Base-by-base conservation (phyloP, 306 rosid species). In the Acacia confusa region DNA sequence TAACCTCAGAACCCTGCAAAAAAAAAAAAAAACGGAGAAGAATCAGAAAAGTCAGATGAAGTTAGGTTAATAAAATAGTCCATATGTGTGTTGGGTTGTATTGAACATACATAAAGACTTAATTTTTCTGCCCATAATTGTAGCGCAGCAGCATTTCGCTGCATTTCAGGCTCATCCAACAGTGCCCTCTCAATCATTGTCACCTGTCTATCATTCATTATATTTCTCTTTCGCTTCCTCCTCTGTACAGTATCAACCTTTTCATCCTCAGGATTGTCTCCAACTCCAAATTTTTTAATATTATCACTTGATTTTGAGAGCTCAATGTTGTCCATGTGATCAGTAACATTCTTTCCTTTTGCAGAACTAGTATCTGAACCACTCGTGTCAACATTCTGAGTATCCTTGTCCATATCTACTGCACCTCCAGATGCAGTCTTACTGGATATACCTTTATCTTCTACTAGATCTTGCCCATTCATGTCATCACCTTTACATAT, bases 81-180 rank as follows among this genome's bases (percentile, higher is more conserved):
- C 57, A 45, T 22, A 48, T 48, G 22, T 82, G 36, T 32, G 79
- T 48, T 19, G 58, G 67, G 79, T 61, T 45, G 72, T 66, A 63
- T 72, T 55, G 72, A 32, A 86, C 98, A 24, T 90, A 94, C 97
- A 78, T 89, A 83, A 74, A 24, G 43, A 82, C 93, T 86, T 85
- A 94, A 87, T 94, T 86, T 87, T 64, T 92, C 97, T 44, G 95
- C 92, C 97, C 96, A 94, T 24, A 81, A 66, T 81, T 89, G 92
- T 64, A 94, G 83, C 11, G 84, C 83, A 80, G 92, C 75, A 72
- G 97, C 88, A 82, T 89, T 88, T 61, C 98, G 87, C 85, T 94
- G 98, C 98, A 94, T 94, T 20, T 90, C 97, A 61, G 95, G 97
- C 87, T 92, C 95, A 81, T 88, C 91, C 86, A 89, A 47, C 72